These are phyloP conservation scores for Ogataea trehaloabstinens DNA, from an alignment of 805 yeast genomes.

Conservation along the genomic window DNA sequence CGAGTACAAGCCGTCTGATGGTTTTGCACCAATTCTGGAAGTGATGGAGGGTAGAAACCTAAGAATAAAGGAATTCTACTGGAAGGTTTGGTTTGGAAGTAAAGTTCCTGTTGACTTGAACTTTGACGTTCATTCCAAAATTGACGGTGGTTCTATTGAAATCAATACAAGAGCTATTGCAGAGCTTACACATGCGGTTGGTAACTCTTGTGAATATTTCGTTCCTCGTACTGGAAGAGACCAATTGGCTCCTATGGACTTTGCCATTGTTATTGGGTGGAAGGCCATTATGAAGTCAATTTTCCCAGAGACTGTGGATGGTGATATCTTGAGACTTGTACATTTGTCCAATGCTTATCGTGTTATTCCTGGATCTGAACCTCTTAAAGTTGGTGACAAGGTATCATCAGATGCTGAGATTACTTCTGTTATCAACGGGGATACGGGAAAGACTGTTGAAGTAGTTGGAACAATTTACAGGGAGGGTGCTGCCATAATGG, in stretches of 20 bases:
- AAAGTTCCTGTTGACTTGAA: slow-evolving; percentile 59
- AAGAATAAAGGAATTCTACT: slow-evolving; percentile 93
- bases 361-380: slow-evolving; percentile 89
- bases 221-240: slow-evolving; percentile 83
- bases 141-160: slow-evolving; percentile 65
- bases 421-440: slow-evolving; percentile 84
- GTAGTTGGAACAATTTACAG: slow-evolving; percentile 87
- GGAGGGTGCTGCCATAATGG: slow-evolving; percentile 79
- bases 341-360: slow-evolving; percentile 93
- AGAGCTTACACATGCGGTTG: slow-evolving; percentile 95
- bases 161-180: slow-evolving; percentile 77
- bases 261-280: slow-evolving; percentile 98
- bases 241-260: slow-evolving; percentile 97
- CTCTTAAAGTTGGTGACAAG: slow-evolving; percentile 83
- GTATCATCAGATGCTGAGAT: slow-evolving; percentile 82
- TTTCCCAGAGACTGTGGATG: slow-evolving; percentile 94
- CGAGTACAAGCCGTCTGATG: slow-evolving; percentile 77
- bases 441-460: slow-evolving; percentile 93
- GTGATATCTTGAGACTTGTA: slow-evolving; percentile 90
- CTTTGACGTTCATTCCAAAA: slow-evolving; percentile 67
- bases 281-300: slow-evolving; percentile 96
- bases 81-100: slow-evolving; percentile 93
- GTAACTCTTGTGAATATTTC: slow-evolving; percentile 95
- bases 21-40: slow-evolving; percentile 95
- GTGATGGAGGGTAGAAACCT: slow-evolving; percentile 86